Evolutionary conservation across 306 rosid species (phyloP).

Genomic region (Leucaena leucocephala): DNA sequence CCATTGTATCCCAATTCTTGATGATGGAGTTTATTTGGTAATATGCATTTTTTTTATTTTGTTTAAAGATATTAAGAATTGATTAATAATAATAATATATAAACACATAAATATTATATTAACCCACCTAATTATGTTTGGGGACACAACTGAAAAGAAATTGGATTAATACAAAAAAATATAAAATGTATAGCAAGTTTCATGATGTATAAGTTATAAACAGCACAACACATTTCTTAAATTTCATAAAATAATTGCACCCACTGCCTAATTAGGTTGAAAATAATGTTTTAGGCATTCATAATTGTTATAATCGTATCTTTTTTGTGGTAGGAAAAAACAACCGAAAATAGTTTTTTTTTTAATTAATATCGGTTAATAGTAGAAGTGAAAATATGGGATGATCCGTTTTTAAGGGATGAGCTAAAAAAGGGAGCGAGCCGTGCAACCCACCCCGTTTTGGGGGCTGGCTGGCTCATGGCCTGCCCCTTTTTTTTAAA

Average conservation of each 20-base stretch:
- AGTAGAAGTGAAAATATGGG: no score
- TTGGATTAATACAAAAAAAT: not conserved
- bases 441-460: no score
- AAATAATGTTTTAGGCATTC: not conserved
- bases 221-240: no score
- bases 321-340: not conserved
- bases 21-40: not conserved
- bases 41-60: not conserved
- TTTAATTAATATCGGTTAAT: no score
- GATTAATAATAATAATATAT: not conserved
- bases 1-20: not conserved
- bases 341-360: no score
- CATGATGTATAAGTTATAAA: not conserved
- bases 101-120: not conserved
- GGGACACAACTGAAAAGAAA: not conserved
- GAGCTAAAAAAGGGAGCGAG: no score
- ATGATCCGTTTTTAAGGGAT: no score
- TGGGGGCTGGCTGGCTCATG: no score
- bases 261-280: not conserved
- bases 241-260: no score
- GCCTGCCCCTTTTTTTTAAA: no score
- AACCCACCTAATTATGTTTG: not conserved
- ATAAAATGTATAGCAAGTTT: not conserved
- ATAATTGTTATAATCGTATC: not conserved
- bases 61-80: not conserved